phyloP scores from a whole-genome alignment of 2,329 filamentous ascomycete genomes.

The Juglanconis sp. region DNA sequence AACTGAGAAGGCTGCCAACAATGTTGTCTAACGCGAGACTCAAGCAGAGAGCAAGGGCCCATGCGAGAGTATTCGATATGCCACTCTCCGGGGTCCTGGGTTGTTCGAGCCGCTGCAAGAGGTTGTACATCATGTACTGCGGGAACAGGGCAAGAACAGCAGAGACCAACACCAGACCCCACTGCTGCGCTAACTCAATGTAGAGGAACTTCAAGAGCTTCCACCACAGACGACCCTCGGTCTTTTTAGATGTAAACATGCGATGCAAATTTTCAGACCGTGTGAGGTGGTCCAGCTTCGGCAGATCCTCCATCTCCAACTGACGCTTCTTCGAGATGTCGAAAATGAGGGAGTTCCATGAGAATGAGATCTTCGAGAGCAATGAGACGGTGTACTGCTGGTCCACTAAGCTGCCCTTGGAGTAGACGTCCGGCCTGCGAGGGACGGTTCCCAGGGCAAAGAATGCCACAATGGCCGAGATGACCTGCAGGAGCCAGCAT shows the following conservation, averaged over 20 bases:
- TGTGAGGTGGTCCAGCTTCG: constrained; percentile 28
- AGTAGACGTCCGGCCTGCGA: constrained; percentile 32
- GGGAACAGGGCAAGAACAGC: constrained; percentile 30
- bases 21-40: constrained; percentile 31
- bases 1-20: constrained; percentile 29
- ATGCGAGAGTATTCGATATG: constrained; percentile 27
- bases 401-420: constrained; percentile 29
- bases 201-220: constrained; percentile 28
- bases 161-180: constrained; percentile 29
- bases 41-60: constrained; percentile 29
- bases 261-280: constrained; percentile 27
- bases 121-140: constrained; percentile 33
- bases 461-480: constrained; percentile 21
- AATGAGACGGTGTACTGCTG: constrained; percentile 32
- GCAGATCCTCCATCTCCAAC: constrained; percentile 31
- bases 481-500: constrained; percentile 26
- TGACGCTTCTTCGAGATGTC: constrained; percentile 26
- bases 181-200: constrained; percentile 28
- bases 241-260: constrained; percentile 19
- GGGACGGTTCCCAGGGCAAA: constrained; percentile 29
- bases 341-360: constrained; percentile 32
- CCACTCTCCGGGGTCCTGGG: constrained; percentile 16
- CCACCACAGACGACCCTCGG: constrained; percentile 28
- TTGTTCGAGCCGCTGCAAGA: constrained; percentile 30
- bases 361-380: constrained; percentile 27